phyloP scores from a whole-genome alignment of 2,329 filamentous ascomycete species.

The Aspergillus sp. region DNA sequence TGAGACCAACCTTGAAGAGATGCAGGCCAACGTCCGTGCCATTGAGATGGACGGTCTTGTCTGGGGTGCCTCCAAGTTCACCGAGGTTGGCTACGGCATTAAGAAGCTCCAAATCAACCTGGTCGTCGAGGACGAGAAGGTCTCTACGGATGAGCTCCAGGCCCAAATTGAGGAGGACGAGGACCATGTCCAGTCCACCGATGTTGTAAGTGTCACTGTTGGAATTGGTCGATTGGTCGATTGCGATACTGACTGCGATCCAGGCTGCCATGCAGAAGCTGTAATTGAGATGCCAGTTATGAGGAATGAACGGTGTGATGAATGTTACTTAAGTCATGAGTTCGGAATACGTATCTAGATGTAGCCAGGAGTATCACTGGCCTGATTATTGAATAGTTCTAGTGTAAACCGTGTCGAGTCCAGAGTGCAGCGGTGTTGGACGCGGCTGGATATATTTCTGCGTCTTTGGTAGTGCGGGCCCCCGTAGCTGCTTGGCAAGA shows the following conservation, averaged over 20 bases:
- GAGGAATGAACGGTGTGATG: constrained; percentile 25
- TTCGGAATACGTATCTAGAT: constrained; percentile 21
- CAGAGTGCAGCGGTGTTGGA: no score
- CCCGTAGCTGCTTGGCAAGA: neutral
- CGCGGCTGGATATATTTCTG: no score
- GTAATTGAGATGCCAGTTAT: constrained; percentile 45
- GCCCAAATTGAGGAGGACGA: constrained; percentile 77
- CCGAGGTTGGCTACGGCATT: constrained; percentile 91
- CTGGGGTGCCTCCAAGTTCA: constrained; percentile 87
- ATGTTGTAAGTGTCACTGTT: constrained; percentile 56
- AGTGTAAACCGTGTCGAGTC: no score
- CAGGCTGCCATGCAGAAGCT: constrained; percentile 79
- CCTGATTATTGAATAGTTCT: no score
- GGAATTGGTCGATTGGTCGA: no score
- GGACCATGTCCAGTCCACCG: constrained; percentile 92
- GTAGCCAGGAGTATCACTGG: constrained; percentile 12
- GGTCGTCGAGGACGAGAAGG: constrained; percentile 93
- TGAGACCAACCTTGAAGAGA: constrained; percentile 79
- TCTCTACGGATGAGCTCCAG: constrained; percentile 79
- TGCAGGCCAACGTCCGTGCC: constrained; percentile 70
- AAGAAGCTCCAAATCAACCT: constrained; percentile 99
- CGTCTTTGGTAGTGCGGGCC: neutral
- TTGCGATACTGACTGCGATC: constrained; percentile 12
- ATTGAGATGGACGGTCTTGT: constrained; percentile 91
- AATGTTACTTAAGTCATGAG: constrained; percentile 28